phyloP scores from a whole-genome alignment of 2,329 filamentous ascomycete genomes.

The Alternaria sp. region DNA sequence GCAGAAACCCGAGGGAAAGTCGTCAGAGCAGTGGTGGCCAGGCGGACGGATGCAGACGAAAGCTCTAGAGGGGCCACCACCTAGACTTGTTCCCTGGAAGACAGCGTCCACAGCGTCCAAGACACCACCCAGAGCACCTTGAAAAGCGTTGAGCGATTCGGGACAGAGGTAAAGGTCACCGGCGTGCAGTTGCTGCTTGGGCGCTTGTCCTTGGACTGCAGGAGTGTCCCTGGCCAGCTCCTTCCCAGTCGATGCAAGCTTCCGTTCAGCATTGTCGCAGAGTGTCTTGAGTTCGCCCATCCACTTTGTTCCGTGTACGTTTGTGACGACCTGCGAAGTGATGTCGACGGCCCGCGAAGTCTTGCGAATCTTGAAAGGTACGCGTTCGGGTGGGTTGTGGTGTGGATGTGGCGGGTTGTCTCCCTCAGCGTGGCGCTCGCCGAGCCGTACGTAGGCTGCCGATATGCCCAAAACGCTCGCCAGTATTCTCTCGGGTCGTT shows the following conservation, averaged over 20 bases:
- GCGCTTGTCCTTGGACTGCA: conserved; percentile 51
- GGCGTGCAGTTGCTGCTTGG: conserved; percentile 75
- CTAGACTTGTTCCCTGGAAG: conserved; percentile 61
- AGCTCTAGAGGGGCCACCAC: conserved; percentile 70
- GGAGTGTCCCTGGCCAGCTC: conserved; percentile 68
- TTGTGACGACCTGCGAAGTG: conserved; percentile 77
- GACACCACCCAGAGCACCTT: conserved; percentile 89
- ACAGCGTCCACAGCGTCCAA: conserved; percentile 91
- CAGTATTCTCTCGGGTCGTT: conserved; percentile 88
- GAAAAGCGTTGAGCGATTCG: conserved; percentile 84
- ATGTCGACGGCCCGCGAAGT: conserved; percentile 75
- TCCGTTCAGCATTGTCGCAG: conserved; percentile 80
- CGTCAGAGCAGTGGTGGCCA: conserved; percentile 91
- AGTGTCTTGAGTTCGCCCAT: conserved; percentile 89
- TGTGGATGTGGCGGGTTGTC: conserved; percentile 70
- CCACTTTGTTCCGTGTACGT: conserved; percentile 90
- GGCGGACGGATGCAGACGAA: conserved; percentile 94
- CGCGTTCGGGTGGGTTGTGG: conserved; percentile 63
- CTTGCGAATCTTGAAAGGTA: conserved; percentile 85
- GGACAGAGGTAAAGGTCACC: conserved; percentile 90
- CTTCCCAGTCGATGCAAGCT: conserved; percentile 76
- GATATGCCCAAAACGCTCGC: conserved; percentile 83
- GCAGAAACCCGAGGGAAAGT: conserved; percentile 92
- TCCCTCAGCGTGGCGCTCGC: conserved; percentile 77
- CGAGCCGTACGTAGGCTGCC: conserved; percentile 88